Evolutionary conservation across 2,329 filamentous ascomycete species (phyloP), one percentile per base, ranked within the genome.

Genomic region (Diaporthe humulicola): DNA sequence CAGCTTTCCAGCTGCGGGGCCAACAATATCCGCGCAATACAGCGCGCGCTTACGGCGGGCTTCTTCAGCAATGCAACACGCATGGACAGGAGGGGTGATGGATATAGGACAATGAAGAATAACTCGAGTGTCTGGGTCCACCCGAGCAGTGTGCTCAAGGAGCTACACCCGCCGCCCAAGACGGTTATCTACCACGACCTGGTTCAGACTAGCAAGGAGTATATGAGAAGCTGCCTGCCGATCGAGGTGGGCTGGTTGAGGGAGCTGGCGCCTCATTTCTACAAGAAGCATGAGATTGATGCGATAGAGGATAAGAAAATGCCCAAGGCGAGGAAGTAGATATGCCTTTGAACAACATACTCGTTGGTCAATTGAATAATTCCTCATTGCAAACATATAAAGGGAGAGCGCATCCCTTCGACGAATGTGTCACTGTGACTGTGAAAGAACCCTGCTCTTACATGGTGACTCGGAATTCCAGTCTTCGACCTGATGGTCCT

Each of bases 51-150:
- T 71, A 96, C 95, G 0, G 92, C 95, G 0, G 97, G 96, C 1
- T 99, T 98, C 88, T 98, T 98, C 87, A 93, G 94, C 25, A 98
- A 98, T 82, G 95, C 96, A 0, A 96, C 96, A 1, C 88, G 95
- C 3, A 85, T 99, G 73, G 93, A 97, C 81, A 89, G 94, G 64
- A 93, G 93, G 56, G 97, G 97, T 2, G 94, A 97, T 80, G 93
- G 91, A 76, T 99, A 99, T 84, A 90, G 96, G 28, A 98, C 95
- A 0, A 92, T 98, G 78, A 98, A 98, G 89, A 97, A 94, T 80
- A 94, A 94, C 77, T 92, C 95, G 79, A 94, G 93, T 8, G 95
- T 98, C 2, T 96, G 95, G 82, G 90, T 98, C n/a, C 97, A 99
- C 82, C 97, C 97, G 0, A 95, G 92, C 76, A 94, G 92, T 60